phyloP scores from a whole-genome alignment of 2,329 filamentous ascomycete species.

The Myriosclerotinia duriaeana region DNA sequence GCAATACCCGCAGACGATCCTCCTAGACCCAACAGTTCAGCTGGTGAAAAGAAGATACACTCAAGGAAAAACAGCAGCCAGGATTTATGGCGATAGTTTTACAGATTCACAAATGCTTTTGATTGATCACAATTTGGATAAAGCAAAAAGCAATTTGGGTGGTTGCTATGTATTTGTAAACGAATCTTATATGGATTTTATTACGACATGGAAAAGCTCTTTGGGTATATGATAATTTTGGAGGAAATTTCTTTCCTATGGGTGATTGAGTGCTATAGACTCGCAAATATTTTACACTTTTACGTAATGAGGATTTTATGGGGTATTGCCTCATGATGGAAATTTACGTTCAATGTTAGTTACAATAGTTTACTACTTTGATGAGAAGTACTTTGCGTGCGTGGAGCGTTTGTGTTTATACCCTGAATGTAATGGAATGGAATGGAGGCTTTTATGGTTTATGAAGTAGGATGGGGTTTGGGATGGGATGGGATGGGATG shows the following conservation, averaged over 20 bases:
- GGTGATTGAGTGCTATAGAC: not conserved
- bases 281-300: not conserved
- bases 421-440: too few relatives aligned
- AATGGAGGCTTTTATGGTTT: constrained; percentile 7
- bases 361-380: not conserved
- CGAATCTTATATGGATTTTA: not conserved
- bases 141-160: too few relatives aligned
- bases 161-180: not conserved
- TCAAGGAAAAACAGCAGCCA: constrained; percentile 12
- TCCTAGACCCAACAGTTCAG: constrained; percentile 35
- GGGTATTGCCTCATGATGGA: too few relatives aligned
- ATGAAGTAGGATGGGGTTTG: too few relatives aligned
- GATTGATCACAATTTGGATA: not conserved
- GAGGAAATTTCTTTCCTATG: not conserved
- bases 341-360: not conserved
- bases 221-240: not conserved
- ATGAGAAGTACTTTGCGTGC: not conserved
- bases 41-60: constrained; percentile 30
- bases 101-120: not conserved
- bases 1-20: constrained; percentile 57
- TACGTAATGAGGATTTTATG: not conserved
- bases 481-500: not conserved
- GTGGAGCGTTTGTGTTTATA: constrained; percentile 16
- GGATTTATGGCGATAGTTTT: constrained; percentile 22
- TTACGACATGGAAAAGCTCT: not conserved